Conservation (phyloP, 305 asterid genomes). For the Caryopteris hybrid region DNA sequence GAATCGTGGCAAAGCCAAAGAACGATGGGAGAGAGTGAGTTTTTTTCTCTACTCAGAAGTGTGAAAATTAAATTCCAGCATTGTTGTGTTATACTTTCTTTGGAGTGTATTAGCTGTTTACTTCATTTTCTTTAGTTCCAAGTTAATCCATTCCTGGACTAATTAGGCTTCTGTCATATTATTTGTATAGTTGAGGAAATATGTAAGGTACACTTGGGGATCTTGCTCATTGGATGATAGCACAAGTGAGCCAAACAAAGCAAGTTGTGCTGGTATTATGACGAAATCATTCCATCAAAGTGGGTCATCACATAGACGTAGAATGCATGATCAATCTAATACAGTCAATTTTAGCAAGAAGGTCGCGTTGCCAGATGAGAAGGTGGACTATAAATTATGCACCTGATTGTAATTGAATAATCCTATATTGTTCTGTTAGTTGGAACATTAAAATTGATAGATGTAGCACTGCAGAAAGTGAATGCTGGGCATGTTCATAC, state of each 20-base stretch:
- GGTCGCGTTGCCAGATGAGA: constrained; percentile 37
- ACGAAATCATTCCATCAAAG: constrained; percentile 42
- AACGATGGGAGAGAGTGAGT: constrained; percentile 85
- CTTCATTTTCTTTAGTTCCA: not conserved
- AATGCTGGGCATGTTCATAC: constrained; percentile 34
- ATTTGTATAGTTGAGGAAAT: constrained; percentile 66
- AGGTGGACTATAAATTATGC: constrained; percentile 37
- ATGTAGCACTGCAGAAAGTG: constrained; percentile 43
- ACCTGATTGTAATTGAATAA: constrained; percentile 11
- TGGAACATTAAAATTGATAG: constrained; percentile 20
- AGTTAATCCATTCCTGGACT: constrained; percentile 9
- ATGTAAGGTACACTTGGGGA: constrained; percentile 84
- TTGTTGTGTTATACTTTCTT: not conserved
- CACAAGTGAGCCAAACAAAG: constrained; percentile 33
- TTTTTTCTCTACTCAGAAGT: constrained; percentile 11
- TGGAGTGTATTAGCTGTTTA: constrained; percentile 4
- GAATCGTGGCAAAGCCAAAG: constrained; percentile 79
- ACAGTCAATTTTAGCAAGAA: constrained; percentile 48
- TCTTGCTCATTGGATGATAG: constrained; percentile 52
- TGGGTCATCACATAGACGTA: constrained; percentile 41
- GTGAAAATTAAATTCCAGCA: not conserved
- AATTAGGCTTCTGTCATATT: constrained; percentile 21
- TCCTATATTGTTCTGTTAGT: constrained; percentile 10
- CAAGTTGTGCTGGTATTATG: constrained; percentile 49
- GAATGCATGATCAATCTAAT: constrained; percentile 35